A percentile compares a stretch with the other conserved stretches of the same genome.
Conservation (phyloP, 768 basidiomycete genomes). For the Suillus weaverae region DNA sequence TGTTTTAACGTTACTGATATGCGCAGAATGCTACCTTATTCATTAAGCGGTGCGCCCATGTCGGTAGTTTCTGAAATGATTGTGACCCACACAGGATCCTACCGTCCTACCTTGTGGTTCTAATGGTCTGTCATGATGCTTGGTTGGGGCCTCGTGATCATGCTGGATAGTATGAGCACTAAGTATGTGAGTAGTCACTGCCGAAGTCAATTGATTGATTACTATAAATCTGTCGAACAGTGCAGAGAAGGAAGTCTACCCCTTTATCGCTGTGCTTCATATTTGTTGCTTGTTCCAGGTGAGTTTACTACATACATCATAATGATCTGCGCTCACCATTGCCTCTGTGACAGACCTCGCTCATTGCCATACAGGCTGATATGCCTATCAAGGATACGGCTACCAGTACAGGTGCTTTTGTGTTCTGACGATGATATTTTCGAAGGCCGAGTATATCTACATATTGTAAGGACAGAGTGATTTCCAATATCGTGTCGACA, state of each 20-base stretch:
- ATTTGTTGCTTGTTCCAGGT: slow-evolving; percentile 37
- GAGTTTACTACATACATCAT: neutral
- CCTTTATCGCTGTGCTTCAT: slow-evolving; percentile 34
- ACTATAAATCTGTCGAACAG: slow-evolving; percentile 18
- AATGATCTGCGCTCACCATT: neutral
- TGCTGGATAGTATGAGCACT: slow-evolving; percentile 33
- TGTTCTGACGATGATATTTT: slow-evolving; percentile 16
- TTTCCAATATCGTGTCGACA: too few relatives aligned
- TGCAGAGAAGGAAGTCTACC: slow-evolving; percentile 31
- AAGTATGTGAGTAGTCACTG: slow-evolving; percentile 19
- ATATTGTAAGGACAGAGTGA: too few relatives aligned
- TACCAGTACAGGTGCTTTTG: slow-evolving; percentile 39
- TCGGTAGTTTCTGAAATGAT: slow-evolving; percentile 28
- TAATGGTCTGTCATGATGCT: slow-evolving; percentile 30
- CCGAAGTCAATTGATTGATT: neutral
- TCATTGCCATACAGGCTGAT: slow-evolving; percentile 41
- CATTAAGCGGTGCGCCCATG: slow-evolving; percentile 24
- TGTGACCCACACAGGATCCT: slow-evolving; percentile 28
- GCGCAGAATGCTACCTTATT: slow-evolving; percentile 37
- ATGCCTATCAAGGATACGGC: slow-evolving; percentile 50
- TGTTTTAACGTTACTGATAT: neutral
- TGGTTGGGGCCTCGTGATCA: slow-evolving; percentile 39
- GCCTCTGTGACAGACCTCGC: slow-evolving; percentile 20
- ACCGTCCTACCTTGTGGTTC: slow-evolving; percentile 34
- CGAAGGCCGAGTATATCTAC: too few relatives aligned